Conservation (phyloP, 768 basidiomycete genomes). For the Paxillus ammoniavirescens region DNA sequence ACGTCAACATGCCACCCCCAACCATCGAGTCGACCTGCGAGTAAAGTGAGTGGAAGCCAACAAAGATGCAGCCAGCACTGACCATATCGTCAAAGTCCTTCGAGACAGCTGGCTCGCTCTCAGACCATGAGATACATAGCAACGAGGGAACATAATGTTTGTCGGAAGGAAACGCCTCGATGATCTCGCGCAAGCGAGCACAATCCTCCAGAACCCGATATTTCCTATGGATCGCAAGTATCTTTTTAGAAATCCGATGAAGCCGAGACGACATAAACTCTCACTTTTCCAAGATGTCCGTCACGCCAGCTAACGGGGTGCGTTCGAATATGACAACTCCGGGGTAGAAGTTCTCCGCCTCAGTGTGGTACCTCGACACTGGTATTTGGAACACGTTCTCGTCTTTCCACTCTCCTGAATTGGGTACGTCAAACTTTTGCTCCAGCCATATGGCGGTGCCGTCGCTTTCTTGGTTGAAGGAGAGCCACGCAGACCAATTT, state of each 20-base stretch:
- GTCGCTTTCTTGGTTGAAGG: constrained; percentile 68
- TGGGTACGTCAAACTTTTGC: constrained; percentile 68
- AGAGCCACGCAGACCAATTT: constrained; percentile 72
- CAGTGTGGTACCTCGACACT: constrained; percentile 12
- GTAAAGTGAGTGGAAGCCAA: constrained; percentile 4
- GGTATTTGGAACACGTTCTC: constrained; percentile 65
- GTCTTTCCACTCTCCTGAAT: constrained; percentile 59
- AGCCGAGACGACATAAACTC: constrained; percentile 8
- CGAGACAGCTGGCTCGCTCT: constrained; percentile 36
- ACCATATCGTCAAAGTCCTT: constrained; percentile 66
- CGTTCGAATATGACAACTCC: constrained; percentile 77
- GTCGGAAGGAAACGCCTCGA: constrained; percentile 50
- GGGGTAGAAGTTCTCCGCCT: constrained; percentile 38
- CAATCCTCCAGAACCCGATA: constrained; percentile 73
- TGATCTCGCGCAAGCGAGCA: constrained; percentile 61
- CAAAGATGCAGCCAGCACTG: constrained; percentile 3
- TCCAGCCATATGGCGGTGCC: constrained; percentile 81
- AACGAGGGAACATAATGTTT: constrained; percentile 64
- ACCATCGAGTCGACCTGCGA: constrained; percentile 50
- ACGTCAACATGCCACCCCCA: constrained; percentile 40
- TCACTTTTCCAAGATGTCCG: constrained; percentile 68
- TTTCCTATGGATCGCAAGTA: constrained; percentile 43
- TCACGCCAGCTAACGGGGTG: constrained; percentile 58
- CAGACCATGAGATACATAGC: constrained; percentile 60
- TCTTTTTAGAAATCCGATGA: neutral